Evolutionary conservation across 495 filamentous ascomycete genomes (phyloP).

Genomic region (Penicillium crystallinum): DNA sequence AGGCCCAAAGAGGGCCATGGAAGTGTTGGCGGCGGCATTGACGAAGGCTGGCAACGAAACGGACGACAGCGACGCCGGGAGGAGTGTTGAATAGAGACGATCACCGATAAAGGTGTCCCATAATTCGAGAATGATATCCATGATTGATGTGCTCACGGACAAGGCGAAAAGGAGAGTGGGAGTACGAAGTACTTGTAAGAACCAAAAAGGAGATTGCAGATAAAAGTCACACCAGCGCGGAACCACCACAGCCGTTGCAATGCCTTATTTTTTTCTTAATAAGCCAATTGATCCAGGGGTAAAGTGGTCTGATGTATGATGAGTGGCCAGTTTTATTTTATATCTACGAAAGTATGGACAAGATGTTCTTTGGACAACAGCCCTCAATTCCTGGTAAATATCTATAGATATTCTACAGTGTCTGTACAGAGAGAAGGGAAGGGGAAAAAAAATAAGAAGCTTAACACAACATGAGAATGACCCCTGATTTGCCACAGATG

Average conservation of each 20-base stretch:
- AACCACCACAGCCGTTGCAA: conserved; percentile 29
- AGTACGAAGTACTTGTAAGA: conserved; percentile 3
- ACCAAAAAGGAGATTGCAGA: conserved; percentile 15
- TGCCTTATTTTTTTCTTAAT: conserved; percentile 16
- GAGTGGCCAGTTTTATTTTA: too few species aligned
- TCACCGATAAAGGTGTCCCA: conserved; percentile 83
- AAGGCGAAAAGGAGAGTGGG: background rate
- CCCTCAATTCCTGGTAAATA: too few species aligned
- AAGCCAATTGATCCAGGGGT: conserved; percentile 7
- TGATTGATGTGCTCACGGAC: conserved; percentile 30
- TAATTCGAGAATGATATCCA: conserved; percentile 89
- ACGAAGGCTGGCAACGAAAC: conserved; percentile 37
- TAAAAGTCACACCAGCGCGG: conserved; percentile 42
- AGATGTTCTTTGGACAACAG: too few species aligned
- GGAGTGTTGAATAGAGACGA: conserved; percentile 64
- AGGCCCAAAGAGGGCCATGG: conserved; percentile 38
- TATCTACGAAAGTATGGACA: too few species aligned
- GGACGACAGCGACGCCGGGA: conserved; percentile 56
- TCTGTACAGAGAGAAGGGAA: too few species aligned
- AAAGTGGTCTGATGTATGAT: background rate
- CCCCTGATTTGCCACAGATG: background rate
- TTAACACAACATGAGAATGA: background rate
- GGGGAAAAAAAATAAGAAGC: background rate
- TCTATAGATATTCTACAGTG: too few species aligned
- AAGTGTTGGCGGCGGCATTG: conserved; percentile 37